A percentile compares a stretch with the other conserved stretches of the same genome.
Conservation (phyloP, 1,284 basidiomycete species). For the Agaricales sp. region DNA sequence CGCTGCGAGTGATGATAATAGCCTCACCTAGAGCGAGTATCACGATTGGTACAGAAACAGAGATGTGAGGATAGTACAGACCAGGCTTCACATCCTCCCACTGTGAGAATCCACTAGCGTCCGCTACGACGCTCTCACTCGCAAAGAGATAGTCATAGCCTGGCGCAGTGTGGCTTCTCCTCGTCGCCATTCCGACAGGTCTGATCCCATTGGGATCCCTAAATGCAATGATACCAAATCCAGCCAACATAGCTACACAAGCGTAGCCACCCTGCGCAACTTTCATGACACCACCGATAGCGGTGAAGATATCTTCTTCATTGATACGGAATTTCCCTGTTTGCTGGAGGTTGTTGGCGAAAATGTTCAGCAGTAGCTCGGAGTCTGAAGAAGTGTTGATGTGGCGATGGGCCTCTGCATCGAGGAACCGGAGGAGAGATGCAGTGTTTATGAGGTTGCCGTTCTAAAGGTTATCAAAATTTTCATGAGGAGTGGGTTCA, state of each 20-base stretch:
- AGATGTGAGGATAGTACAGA: slow-evolving; percentile 19
- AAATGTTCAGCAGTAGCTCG: slow-evolving; percentile 93
- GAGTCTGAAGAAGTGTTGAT: slow-evolving; percentile 99
- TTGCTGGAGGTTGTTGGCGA: slow-evolving; percentile 95
- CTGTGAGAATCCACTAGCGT: slow-evolving; percentile 82
- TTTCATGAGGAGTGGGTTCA: slow-evolving; percentile 10
- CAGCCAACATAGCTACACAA: slow-evolving; percentile 96
- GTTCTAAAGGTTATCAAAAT: slow-evolving; percentile 59
- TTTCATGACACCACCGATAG: slow-evolving; percentile 83
- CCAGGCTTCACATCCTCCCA: slow-evolving; percentile 95
- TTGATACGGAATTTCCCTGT: slow-evolving; percentile 99
- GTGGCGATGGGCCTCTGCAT: slow-evolving; percentile 93
- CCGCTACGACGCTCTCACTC: slow-evolving; percentile 94
- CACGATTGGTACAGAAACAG: slow-evolving; percentile 6
- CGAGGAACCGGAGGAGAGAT: slow-evolving; percentile 84
- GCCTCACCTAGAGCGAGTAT: slow-evolving; percentile 62
- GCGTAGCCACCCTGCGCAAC: slow-evolving; percentile 92
- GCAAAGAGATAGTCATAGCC: slow-evolving; percentile 87
- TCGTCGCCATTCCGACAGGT: slow-evolving; percentile 76
- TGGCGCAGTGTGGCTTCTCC: slow-evolving; percentile 32
- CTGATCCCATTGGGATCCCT: slow-evolving; percentile 98
- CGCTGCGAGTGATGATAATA: slow-evolving; percentile 83
- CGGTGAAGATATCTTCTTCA: slow-evolving; percentile 98
- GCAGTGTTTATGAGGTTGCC: slow-evolving; percentile 96
- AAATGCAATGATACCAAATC: slow-evolving; percentile 98